Percentiles rank a stretch among this genome's conserved stretches.
Evolutionary conservation across 805 yeast genomes (phyloP).

Genomic region (Suhomyces canberraensis): DNA sequence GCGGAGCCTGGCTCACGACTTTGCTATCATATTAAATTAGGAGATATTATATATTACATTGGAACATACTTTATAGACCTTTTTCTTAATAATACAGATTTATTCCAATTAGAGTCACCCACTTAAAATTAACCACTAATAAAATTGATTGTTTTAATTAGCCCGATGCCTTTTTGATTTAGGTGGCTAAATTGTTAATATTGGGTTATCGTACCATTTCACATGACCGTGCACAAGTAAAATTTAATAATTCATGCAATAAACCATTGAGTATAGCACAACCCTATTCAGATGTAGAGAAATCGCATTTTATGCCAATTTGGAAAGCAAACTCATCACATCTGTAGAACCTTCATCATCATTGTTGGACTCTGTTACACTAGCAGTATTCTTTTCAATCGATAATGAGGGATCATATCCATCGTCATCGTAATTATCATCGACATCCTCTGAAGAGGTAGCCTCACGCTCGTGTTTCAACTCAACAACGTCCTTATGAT

Average conservation of each 20-base stretch:
- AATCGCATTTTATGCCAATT: conserved; percentile 23
- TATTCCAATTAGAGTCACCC: too few species aligned
- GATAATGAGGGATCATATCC: conserved; percentile 1
- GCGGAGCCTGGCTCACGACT: neutral
- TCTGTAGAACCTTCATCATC: conserved; percentile 10
- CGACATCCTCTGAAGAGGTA: conserved; percentile 8
- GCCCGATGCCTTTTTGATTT: too few species aligned
- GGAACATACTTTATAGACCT: neutral
- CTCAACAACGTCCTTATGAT: conserved; percentile 32
- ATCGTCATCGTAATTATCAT: conserved; percentile 3
- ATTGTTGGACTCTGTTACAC: neutral
- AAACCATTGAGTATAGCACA: too few species aligned
- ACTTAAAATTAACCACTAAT: too few species aligned
- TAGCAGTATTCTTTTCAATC: conserved; percentile 2
- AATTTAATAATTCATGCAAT: too few species aligned
- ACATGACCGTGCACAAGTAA: too few species aligned
- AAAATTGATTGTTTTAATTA: too few species aligned
- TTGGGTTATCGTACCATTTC: too few species aligned
- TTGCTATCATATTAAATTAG: neutral
- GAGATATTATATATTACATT: too few species aligned
- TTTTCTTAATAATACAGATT: neutral
- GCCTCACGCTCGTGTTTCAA: conserved; percentile 21
- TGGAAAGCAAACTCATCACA: conserved; percentile 33
- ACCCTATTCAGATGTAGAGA: too few species aligned
- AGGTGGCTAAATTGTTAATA: too few species aligned